Evolutionary conservation across 768 basidiomycete genomes (phyloP).

Genomic region (Mycena amicta): DNA sequence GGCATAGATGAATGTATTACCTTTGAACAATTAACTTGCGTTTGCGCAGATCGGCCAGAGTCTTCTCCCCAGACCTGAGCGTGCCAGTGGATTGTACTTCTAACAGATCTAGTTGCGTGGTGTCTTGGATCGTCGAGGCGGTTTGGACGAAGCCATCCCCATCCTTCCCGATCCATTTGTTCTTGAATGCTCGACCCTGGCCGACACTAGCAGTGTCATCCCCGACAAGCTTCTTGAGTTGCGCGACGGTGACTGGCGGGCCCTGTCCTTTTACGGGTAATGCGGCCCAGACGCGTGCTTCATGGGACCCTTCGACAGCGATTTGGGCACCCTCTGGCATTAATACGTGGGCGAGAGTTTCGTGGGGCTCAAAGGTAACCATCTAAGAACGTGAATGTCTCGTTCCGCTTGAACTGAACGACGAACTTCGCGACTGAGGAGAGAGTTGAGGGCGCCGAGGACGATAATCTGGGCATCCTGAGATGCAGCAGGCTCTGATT

Average conservation of each 20-base stretch:
- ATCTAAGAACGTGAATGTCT: slow-evolving; percentile 54
- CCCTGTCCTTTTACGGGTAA: slow-evolving; percentile 75
- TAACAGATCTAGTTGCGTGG: slow-evolving; percentile 71
- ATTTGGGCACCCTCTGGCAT: slow-evolving; percentile 86
- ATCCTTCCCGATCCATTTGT: slow-evolving; percentile 94
- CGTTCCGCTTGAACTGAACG: slow-evolving; percentile 9
- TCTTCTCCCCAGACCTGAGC: slow-evolving; percentile 75
- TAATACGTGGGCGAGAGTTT: slow-evolving; percentile 70
- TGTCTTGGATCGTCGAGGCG: slow-evolving; percentile 69
- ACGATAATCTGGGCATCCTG: slow-evolving; percentile 83
- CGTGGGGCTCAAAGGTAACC: slow-evolving; percentile 79
- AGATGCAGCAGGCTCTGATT: slow-evolving; percentile 54
- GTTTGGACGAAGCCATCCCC: slow-evolving; percentile 84
- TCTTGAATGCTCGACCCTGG: slow-evolving; percentile 95
- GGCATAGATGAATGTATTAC: slow-evolving; percentile 40
- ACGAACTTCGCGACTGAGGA: slow-evolving; percentile 81
- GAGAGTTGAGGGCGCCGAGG: slow-evolving; percentile 89
- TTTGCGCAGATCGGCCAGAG: slow-evolving; percentile 85
- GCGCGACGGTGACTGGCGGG: slow-evolving; percentile 60
- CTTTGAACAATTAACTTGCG: slow-evolving; percentile 86
- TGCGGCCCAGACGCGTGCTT: slow-evolving; percentile 91
- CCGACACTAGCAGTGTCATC: slow-evolving; percentile 91
- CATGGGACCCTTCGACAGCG: slow-evolving; percentile 84
- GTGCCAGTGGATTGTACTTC: slow-evolving; percentile 77
- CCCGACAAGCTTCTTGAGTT: slow-evolving; percentile 77